Conservation (phyloP, 1,284 basidiomycete species). For the Mycena sp. region DNA sequence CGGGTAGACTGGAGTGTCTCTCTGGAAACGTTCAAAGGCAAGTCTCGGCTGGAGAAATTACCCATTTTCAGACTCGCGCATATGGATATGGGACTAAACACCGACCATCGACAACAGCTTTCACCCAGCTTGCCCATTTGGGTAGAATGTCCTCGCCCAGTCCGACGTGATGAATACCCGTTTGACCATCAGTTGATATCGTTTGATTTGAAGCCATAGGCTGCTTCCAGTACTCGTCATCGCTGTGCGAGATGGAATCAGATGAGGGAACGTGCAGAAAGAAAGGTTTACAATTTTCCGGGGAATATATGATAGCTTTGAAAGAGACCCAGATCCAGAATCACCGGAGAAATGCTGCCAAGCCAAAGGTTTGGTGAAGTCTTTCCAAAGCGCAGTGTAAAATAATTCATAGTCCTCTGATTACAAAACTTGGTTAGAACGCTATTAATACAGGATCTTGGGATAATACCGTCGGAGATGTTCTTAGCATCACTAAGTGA, state of each 20-base stretch:
- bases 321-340: conserved; percentile 90
- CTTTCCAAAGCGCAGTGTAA: conserved; percentile 88
- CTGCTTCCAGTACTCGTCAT: conserved; percentile 82
- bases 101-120: conserved; percentile 87
- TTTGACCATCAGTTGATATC: conserved; percentile 89
- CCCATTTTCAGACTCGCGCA: conserved; percentile 23
- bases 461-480: conserved; percentile 63
- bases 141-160: conserved; percentile 86
- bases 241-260: conserved; percentile 47
- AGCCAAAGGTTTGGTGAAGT: conserved; percentile 77
- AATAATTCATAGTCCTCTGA: conserved; percentile 82
- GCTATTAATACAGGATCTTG: not conserved
- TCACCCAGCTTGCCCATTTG: conserved; percentile 93
- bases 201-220: conserved; percentile 63
- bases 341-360: conserved; percentile 95
- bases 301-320: conserved; percentile 89
- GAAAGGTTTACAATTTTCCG: conserved; percentile 64
- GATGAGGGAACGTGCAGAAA: not conserved
- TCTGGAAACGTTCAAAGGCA: conserved; percentile 94
- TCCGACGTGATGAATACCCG: conserved; percentile 95
- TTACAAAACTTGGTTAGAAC: not conserved
- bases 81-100: conserved; percentile 1
- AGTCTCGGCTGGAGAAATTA: conserved; percentile 80
- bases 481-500: conserved; percentile 79
- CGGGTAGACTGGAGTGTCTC: conserved; percentile 89